Percentiles rank a stretch among this genome's conserved stretches.
phyloP scores from a whole-genome alignment of 1,284 basidiomycete species.

The Boletus semigastroideus region DNA sequence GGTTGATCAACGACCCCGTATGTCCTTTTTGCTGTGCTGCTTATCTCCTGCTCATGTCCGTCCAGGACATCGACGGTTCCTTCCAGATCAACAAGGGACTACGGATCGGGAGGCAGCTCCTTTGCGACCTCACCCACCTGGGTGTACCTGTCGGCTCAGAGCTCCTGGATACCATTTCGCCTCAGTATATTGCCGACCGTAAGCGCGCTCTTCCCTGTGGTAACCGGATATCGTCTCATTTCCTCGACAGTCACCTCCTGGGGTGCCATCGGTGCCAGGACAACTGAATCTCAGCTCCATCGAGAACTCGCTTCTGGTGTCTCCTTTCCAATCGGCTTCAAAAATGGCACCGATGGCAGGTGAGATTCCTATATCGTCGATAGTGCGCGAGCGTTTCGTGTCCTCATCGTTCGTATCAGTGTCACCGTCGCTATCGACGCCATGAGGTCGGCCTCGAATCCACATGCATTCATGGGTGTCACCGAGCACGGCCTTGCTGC shows the following conservation, averaged over 20 bases:
- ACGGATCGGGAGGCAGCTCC: conserved; percentile 81
- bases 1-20: conserved; percentile 81
- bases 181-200: conserved; percentile 78
- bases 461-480: conserved; percentile 98
- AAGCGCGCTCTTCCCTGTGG: conserved; percentile 21
- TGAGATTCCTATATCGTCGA: conserved; percentile 34
- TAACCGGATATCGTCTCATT: neutral
- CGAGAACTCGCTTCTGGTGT: conserved; percentile 90
- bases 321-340: conserved; percentile 96
- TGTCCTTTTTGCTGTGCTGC: neutral
- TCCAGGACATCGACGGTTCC: conserved; percentile 79
- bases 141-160: conserved; percentile 95
- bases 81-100: conserved; percentile 98
- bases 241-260: conserved; percentile 72
- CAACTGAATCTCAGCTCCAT: conserved; percentile 93
- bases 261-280: conserved; percentile 97
- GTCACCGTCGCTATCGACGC: conserved; percentile 89
- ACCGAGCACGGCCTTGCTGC: conserved; percentile 92
- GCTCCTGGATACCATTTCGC: conserved; percentile 92
- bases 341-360: conserved; percentile 98
- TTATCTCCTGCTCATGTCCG: neutral
- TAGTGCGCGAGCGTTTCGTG: neutral
- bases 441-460: conserved; percentile 89
- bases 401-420: conserved; percentile 32
- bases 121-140: conserved; percentile 85